Percentiles rank a stretch among this genome's conserved stretches.
Conservation (phyloP, 1,284 basidiomycete species). For the Papiliotrema nemorosa region DNA sequence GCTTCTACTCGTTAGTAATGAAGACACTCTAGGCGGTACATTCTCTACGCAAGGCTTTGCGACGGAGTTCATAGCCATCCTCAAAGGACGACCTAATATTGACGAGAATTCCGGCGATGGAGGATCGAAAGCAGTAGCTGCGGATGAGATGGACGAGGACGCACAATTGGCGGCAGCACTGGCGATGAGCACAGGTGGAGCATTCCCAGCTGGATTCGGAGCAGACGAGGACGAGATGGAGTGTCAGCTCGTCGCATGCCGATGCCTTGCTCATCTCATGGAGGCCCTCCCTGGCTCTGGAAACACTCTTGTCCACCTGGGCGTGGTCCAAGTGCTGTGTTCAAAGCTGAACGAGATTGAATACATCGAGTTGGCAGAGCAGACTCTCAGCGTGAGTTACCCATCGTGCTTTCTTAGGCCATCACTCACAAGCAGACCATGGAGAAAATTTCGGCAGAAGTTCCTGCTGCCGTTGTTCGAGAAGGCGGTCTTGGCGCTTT, state of each 20-base stretch:
- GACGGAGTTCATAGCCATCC: constrained; percentile 84
- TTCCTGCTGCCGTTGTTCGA: constrained; percentile 86
- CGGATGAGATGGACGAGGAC: constrained; percentile 63
- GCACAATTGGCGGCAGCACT: constrained; percentile 78
- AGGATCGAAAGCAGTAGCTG: constrained; percentile 47
- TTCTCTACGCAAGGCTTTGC: constrained; percentile 92
- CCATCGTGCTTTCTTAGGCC: neutral
- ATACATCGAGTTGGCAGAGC: constrained; percentile 93
- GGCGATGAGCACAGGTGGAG: constrained; percentile 52
- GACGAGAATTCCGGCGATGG: constrained; percentile 39
- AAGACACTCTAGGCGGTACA: constrained; percentile 84
- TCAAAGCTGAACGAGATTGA: constrained; percentile 93
- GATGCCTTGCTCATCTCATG: constrained; percentile 93
- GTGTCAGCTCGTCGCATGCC: constrained; percentile 85
- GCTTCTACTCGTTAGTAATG: constrained; percentile 90
- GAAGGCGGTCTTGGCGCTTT: constrained; percentile 88
- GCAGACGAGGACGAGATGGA: constrained; percentile 61
- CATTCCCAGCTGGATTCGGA: constrained; percentile 23
- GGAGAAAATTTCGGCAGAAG: constrained; percentile 95
- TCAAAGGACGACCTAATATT: constrained; percentile 66
- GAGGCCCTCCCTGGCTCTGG: constrained; percentile 91
- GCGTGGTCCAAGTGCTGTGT: constrained; percentile 90
- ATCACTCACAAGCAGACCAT: constrained; percentile 62
- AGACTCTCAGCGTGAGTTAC: constrained; percentile 82
- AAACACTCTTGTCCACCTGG: constrained; percentile 90